Evolutionary conservation across 2,329 filamentous ascomycete species (phyloP).

Genomic region (Gliomastix tumulicola): DNA sequence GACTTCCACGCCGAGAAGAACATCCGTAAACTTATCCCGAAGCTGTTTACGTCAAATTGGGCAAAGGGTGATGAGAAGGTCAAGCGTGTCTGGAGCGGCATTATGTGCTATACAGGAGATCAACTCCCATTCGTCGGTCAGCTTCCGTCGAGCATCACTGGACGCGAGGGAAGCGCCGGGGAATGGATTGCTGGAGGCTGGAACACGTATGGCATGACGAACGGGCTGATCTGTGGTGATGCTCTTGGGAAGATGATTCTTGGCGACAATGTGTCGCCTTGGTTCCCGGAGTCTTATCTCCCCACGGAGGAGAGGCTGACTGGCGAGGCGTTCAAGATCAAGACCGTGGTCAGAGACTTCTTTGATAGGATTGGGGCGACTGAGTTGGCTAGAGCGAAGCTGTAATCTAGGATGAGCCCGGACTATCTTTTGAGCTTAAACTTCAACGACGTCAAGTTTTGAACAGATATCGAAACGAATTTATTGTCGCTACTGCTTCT

Average conservation of each 20-base stretch:
- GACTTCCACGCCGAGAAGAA: slow-evolving; percentile 30
- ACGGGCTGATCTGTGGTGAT: neutral
- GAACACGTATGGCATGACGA: slow-evolving; percentile 41
- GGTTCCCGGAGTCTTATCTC: slow-evolving; percentile 1
- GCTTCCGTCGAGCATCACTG: slow-evolving; percentile 10
- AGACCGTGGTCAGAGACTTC: neutral
- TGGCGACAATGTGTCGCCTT: neutral
- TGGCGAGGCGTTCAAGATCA: neutral
- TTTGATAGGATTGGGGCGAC: slow-evolving; percentile 1
- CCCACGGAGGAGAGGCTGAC: neutral
- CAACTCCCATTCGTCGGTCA: slow-evolving; percentile 41
- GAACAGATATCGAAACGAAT: too few species aligned
- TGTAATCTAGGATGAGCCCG: neutral
- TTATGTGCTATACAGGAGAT: slow-evolving; percentile 40
- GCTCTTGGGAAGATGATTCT: neutral
- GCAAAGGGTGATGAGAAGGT: slow-evolving; percentile 16
- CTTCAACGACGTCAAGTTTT: too few species aligned
- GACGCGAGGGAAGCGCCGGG: slow-evolving; percentile 16
- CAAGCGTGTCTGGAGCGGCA: slow-evolving; percentile 40
- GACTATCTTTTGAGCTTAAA: neutral
- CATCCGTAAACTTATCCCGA: slow-evolving; percentile 32
- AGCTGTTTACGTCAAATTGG: slow-evolving; percentile 31
- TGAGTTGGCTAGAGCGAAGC: neutral
- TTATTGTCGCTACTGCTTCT: too few species aligned
- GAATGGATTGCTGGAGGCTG: slow-evolving; percentile 48